phyloP scores from a whole-genome alignment of 2,329 filamentous ascomycete genomes.

The Calonectria crousiana region DNA sequence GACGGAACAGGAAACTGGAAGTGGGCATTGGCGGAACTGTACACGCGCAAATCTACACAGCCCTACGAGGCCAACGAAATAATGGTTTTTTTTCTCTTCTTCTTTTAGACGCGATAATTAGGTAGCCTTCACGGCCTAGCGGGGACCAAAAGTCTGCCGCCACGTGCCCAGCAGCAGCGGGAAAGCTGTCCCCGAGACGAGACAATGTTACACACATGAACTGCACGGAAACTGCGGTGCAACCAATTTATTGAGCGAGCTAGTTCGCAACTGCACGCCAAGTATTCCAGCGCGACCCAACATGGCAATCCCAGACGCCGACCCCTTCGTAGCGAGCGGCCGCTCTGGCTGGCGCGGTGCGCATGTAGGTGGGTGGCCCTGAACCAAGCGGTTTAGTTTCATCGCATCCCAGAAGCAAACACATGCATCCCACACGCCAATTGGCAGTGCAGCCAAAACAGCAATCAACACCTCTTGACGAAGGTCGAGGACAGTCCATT shows the following conservation, averaged over 20 bases:
- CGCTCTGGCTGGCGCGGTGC: not conserved
- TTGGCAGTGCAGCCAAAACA: not conserved
- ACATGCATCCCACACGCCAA: not conserved
- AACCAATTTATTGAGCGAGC: not conserved
- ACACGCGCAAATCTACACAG: not conserved
- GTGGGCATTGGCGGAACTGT: not conserved
- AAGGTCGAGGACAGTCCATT: not conserved
- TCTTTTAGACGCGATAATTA: not conserved
- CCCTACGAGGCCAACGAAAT: not conserved
- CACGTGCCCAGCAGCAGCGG: not conserved
- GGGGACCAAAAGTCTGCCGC: not conserved
- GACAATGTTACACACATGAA: not conserved
- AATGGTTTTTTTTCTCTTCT: not conserved
- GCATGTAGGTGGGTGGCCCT: not conserved
- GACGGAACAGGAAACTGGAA: not conserved
- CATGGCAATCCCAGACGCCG: not conserved
- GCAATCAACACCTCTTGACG: not conserved
- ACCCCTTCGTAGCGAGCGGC: not conserved
- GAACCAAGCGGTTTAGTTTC: not conserved
- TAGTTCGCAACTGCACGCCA: not conserved
- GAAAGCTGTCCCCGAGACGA: not conserved
- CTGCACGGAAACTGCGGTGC: not conserved
- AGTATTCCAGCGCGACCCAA: not conserved
- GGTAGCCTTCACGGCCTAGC: not conserved
- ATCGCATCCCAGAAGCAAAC: not conserved